Evolutionary conservation across 2,329 filamentous ascomycete species (phyloP).

Genomic region (Ploettnerulaceae sp.): DNA sequence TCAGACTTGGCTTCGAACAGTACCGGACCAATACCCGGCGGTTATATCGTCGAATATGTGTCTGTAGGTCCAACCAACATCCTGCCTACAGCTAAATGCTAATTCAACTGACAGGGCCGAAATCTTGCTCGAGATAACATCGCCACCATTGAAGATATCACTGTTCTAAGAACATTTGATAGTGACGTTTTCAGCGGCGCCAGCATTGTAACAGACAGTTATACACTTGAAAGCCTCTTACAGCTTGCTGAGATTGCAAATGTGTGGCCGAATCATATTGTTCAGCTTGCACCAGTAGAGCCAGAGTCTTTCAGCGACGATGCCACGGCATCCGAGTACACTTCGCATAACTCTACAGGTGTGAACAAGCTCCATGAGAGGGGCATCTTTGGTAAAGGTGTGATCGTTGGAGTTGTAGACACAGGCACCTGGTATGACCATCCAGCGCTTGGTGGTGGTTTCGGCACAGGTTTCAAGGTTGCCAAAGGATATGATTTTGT

Average conservation of each 20-base stretch:
- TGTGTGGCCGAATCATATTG: constrained; percentile 1
- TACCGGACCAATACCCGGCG: neutral
- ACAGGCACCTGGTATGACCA: constrained; percentile 56
- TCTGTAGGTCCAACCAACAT: neutral
- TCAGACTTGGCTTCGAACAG: neutral
- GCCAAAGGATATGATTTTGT: constrained; percentile 53
- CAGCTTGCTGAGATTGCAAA: neutral
- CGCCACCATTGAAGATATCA: neutral
- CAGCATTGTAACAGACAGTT: neutral
- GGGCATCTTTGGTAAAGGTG: constrained; percentile 42
- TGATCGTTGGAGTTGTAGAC: constrained; percentile 38
- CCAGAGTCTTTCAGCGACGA: neutral
- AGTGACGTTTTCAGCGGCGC: constrained; percentile 2
- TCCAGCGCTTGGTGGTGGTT: constrained; percentile 59
- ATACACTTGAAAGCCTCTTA: neutral
- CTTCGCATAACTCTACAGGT: neutral
- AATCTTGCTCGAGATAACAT: neutral
- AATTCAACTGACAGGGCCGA: neutral
- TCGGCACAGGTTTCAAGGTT: constrained; percentile 55
- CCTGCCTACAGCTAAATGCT: too few species aligned
- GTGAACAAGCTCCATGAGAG: constrained; percentile 39
- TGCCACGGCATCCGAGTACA: neutral
- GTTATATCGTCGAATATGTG: neutral
- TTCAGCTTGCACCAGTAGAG: neutral
- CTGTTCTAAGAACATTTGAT: constrained; percentile 1